Evolutionary conservation across 352 stramenopile genomes (phyloP), one percentile per base, ranked within the genome.

Genomic region (Globisporangium cederbergense): DNA sequence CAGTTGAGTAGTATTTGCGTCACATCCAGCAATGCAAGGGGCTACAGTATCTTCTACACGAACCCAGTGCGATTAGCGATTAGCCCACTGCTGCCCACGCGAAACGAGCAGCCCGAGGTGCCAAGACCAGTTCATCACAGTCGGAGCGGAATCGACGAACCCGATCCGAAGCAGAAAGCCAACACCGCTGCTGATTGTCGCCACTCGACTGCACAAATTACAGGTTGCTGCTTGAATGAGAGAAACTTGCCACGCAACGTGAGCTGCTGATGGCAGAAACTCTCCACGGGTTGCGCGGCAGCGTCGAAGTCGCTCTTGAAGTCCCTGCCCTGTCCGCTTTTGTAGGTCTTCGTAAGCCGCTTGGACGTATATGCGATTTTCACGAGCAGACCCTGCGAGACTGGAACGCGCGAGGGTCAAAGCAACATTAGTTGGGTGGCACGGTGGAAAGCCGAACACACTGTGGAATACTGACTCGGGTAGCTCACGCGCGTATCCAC

Each of bases 311-410:
- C 77, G 49, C 30, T 71, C 36, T 74, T 71, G 60, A 89, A 75
- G 3, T 25, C 43, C 9, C 57, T 34, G 2, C 71, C 79, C 60
- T 89, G 74, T 9, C 74, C 77, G 56, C 67, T 62, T 52, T 72
- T 76, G 62, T 86, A 89, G 8, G 62, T 59, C 18, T 68, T 79
- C 10, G 69, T 42, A 32, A 60, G 34, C 2, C 62, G 56, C 60
- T 89, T 89, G 28, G 77, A 89, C 4, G 66, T 65, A 58, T 86
- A 87, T 16, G 73, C 69, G 3, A 89, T 74, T 14, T 82, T 79
- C 16, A 65, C 73, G 51, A 80, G 71, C 8, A 77, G 73, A 11
- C 62, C 67, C 30, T 76, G 53, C 2, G 68, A 74, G 10, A 65
- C 75, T 88, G 51, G 4, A 58, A 43, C 18, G 43, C 4, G 30